phyloP scores from a whole-genome alignment of 2,329 filamentous ascomycete genomes.

The Ascochyta viciae-villosae region DNA sequence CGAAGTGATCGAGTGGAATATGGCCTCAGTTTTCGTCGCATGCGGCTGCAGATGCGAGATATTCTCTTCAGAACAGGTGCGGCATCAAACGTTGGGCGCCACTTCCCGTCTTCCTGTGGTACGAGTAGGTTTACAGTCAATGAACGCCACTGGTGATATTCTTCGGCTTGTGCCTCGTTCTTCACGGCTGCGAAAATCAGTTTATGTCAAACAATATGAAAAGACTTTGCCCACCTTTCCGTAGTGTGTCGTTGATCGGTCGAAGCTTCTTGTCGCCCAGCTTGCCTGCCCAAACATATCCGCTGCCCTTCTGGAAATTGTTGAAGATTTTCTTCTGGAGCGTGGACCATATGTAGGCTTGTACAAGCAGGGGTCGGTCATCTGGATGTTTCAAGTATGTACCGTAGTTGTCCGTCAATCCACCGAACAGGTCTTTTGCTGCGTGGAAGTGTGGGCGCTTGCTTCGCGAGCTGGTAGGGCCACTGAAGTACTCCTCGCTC shows the following conservation, averaged over 20 bases:
- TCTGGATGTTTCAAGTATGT: slow-evolving; percentile 41
- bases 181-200: slow-evolving; percentile 41
- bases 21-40: slow-evolving; percentile 42
- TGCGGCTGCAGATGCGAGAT: slow-evolving; percentile 37
- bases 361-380: slow-evolving; percentile 46
- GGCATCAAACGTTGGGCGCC: slow-evolving; percentile 46
- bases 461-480: slow-evolving; percentile 33
- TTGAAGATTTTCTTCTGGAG: slow-evolving; percentile 49
- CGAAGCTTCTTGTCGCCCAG: slow-evolving; percentile 47
- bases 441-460: slow-evolving; percentile 43
- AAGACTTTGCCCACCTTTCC: slow-evolving; percentile 36
- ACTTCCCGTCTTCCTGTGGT: slow-evolving; percentile 46
- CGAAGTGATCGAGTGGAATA: slow-evolving; percentile 41
- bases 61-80: slow-evolving; percentile 45
- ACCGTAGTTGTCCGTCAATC: slow-evolving; percentile 44
- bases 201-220: background rate
- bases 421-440: slow-evolving; percentile 42
- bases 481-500: slow-evolving; percentile 47
- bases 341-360: slow-evolving; percentile 46
- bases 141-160: slow-evolving; percentile 47
- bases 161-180: slow-evolving; percentile 46
- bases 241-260: slow-evolving; percentile 45
- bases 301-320: slow-evolving; percentile 44
- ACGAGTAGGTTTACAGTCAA: slow-evolving; percentile 47
- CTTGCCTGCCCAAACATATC: slow-evolving; percentile 48